Evolutionary conservation across 164 flowering plant genomes (phyloP).

Genomic region (Chloranthus sessilifolius): DNA sequence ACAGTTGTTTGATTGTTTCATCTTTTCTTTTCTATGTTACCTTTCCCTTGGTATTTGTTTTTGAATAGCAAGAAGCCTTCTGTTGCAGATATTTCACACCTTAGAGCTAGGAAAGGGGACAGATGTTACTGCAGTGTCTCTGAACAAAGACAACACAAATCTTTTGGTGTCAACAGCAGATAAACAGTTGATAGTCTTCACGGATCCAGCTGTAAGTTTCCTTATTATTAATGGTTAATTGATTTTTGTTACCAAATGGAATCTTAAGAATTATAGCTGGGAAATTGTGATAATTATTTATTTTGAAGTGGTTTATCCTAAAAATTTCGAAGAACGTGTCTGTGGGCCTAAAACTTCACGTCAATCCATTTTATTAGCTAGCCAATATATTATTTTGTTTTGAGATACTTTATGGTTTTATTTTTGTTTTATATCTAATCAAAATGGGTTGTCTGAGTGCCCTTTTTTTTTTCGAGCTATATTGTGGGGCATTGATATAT

Average conservation of each 20-base stretch:
- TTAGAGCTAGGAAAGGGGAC: slow-evolving; percentile 71
- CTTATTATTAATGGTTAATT: not conserved
- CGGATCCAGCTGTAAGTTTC: slow-evolving; percentile 89
- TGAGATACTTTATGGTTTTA: no score
- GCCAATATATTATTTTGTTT: no score
- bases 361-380: no score
- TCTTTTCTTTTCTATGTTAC: not conserved
- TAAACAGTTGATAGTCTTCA: slow-evolving; percentile 81
- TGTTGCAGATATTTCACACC: slow-evolving; percentile 67
- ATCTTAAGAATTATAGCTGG: no score
- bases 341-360: no score
- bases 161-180: slow-evolving; percentile 87
- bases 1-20: not conserved
- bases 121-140: slow-evolving; percentile 76
- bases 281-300: no score
- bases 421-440: no score
- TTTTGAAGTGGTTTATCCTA: no score
- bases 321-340: not conserved
- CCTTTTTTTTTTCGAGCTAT: no score
- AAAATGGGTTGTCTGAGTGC: no score
- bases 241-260: no score
- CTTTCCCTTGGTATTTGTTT: not conserved
- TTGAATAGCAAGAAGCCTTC: not conserved
- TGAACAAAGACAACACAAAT: slow-evolving; percentile 85
- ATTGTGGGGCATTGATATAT: no score